Percentiles rank a stretch among this genome's conserved stretches.
Conservation (phyloP, 2,329 filamentous ascomycete species). For the Cladosporium sphaerospermum region DNA sequence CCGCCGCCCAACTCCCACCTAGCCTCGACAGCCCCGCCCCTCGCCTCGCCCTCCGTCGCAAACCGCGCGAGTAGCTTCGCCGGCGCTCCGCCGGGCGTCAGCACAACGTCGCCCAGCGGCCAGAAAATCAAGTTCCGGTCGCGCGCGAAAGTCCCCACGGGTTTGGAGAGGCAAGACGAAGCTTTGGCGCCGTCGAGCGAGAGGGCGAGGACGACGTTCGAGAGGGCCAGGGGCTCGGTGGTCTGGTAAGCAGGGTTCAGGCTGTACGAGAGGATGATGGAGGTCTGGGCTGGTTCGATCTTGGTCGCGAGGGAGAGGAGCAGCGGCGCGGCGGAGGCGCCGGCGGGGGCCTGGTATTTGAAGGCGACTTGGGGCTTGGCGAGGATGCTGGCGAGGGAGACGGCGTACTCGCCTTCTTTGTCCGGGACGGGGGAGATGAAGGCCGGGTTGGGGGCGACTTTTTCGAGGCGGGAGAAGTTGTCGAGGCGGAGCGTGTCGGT, state of each 20-base stretch:
- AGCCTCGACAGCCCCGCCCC: slow-evolving; percentile 72
- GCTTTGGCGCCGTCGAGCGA: slow-evolving; percentile 62
- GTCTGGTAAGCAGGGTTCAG: slow-evolving; percentile 65
- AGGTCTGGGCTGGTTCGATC: slow-evolving; percentile 75
- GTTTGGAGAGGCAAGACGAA: slow-evolving; percentile 67
- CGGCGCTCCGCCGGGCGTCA: slow-evolving; percentile 51
- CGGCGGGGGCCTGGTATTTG: slow-evolving; percentile 73
- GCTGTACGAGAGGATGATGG: slow-evolving; percentile 75
- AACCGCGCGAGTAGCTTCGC: slow-evolving; percentile 81
- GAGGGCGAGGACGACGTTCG: slow-evolving; percentile 69
- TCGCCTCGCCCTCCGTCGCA: slow-evolving; percentile 63
- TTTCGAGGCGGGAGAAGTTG: slow-evolving; percentile 81
- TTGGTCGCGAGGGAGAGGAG: slow-evolving; percentile 75
- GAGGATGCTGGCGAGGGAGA: slow-evolving; percentile 64
- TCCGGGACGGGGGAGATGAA: slow-evolving; percentile 69
- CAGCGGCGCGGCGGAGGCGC: slow-evolving; percentile 58
- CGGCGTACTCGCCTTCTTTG: slow-evolving; percentile 69
- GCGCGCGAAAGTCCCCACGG: slow-evolving; percentile 69
- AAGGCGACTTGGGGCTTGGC: slow-evolving; percentile 70
- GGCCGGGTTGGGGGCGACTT: slow-evolving; percentile 86
- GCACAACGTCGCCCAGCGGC: slow-evolving; percentile 68
- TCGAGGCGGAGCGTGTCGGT: slow-evolving; percentile 71
- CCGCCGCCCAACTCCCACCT: slow-evolving; percentile 63
- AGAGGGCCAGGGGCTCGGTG: slow-evolving; percentile 50
- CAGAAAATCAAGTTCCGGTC: slow-evolving; percentile 75